Conservation (phyloP, 2,329 filamentous ascomycete species). For the Colletotrichum tanaceti region DNA sequence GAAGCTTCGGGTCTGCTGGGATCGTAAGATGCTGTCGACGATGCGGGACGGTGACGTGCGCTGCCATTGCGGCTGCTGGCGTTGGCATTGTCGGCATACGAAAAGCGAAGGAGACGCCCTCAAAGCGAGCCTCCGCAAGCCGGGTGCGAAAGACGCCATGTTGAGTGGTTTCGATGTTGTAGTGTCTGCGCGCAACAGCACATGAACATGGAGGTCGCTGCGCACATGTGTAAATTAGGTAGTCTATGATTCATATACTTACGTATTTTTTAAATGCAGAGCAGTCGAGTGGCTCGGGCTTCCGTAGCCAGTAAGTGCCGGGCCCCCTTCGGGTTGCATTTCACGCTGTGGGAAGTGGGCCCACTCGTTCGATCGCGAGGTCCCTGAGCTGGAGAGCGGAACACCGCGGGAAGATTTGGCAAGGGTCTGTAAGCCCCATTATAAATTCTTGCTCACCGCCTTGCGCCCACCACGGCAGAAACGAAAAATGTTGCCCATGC, state of each 20-base stretch:
- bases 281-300: conserved; percentile 32
- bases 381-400: conserved; percentile 19
- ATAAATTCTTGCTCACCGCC: conserved; percentile 42
- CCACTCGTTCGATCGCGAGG: conserved; percentile 28
- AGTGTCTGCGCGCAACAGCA: not conserved
- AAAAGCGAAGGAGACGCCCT: conserved; percentile 55
- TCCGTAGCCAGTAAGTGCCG: conserved; percentile 21
- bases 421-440: conserved; percentile 16
- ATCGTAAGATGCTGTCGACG: conserved; percentile 53
- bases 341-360: conserved; percentile 15
- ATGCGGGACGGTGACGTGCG: conserved; percentile 51
- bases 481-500: conserved; percentile 37
- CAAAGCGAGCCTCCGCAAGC: conserved; percentile 55
- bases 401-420: not conserved
- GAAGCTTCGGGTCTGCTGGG: conserved; percentile 48
- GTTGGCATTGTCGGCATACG: conserved; percentile 62
- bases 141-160: conserved; percentile 59
- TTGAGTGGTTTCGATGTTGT: conserved; percentile 14
- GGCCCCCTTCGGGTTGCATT: conserved; percentile 23
- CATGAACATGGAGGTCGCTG: not conserved
- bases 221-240: conserved; percentile 2
- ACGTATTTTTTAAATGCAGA: conserved; percentile 14
- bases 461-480: conserved; percentile 40
- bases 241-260: conserved; percentile 9
- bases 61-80: conserved; percentile 44